Evolutionary conservation across 225 moss, liverwort and hornwort genomes (phyloP), one percentile per base, ranked within the genome.

Genomic region (Pseudisothecium myosuroides): DNA sequence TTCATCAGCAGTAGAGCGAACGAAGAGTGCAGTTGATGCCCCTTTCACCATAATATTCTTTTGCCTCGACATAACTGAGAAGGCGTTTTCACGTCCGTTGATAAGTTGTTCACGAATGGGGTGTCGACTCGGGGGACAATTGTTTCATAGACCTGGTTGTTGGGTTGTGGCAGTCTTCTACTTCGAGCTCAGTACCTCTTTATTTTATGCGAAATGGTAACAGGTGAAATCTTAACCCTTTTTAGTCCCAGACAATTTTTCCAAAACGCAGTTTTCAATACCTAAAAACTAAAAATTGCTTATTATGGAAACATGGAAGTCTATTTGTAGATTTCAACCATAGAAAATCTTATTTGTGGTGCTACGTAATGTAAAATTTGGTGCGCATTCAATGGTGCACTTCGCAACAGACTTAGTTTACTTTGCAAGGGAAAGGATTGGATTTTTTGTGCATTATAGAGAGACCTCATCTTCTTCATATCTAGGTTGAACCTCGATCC

Each of bases 51-150:
- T 81, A 85, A 56, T 65, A 56, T 87, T 86, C 86, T 88, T 88
- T 92, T 86, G 89, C 88, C 63, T 93, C 39, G 71, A 82, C 65
- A 82, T 85, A 62, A 87, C 85, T 91, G 67, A 81, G 76, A 87
- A 87, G 90, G 84, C 36, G 28, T 87, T 80, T 87, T 81, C 66
- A 66, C 78, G 73, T 85, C 73, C 85, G 37, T 84, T 32, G 69
- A 58, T 69, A 43, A 68, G 21, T n/a, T 83, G 4, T 67, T 71
- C 84, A 69, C 39, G 84, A 56, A 84, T 20, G 69, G 71, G 41
- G 41, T 84, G 31, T 79, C 26, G 76, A 84, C 54, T 62, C 29
- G 23, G 60, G 59, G 36, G n/a, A 58, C 59, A 50, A 62, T 34
- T 34, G 34, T 75, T 86, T 65, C 65, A 16, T 47, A 15, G 55